Conservation (phyloP, 2,329 filamentous ascomycete genomes). For the Aspergillus tanneri region DNA sequence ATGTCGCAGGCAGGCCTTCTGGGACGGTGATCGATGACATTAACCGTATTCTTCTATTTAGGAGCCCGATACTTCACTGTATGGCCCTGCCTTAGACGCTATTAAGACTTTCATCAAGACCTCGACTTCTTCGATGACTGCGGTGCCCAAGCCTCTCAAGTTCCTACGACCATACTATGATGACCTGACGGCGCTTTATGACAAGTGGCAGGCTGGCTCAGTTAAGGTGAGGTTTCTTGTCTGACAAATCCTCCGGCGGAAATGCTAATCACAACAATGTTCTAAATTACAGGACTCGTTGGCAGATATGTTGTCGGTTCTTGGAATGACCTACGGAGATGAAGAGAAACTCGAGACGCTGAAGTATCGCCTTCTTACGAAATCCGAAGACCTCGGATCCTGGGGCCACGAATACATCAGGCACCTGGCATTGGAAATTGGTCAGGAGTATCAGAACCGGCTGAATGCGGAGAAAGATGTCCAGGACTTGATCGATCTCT, state of each 20-base stretch:
- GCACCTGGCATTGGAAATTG: slow-evolving; percentile 92
- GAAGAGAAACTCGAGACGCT: slow-evolving; percentile 94
- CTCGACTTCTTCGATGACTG: slow-evolving; percentile 98
- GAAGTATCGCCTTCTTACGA: slow-evolving; percentile 88
- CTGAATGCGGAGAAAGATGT: slow-evolving; percentile 80
- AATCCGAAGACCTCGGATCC: slow-evolving; percentile 86
- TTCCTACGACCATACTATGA: slow-evolving; percentile 97
- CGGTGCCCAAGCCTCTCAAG: slow-evolving; percentile 96
- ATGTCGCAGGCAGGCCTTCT: slow-evolving; percentile 10
- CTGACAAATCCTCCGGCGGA: not conserved
- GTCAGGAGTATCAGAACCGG: slow-evolving; percentile 86
- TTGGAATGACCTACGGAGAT: slow-evolving; percentile 98
- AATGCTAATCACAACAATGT: slow-evolving; percentile 15
- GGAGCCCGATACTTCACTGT: slow-evolving; percentile 84
- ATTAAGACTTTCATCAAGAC: slow-evolving; percentile 99
- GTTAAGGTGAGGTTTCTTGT: slow-evolving; percentile 65
- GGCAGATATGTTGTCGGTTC: slow-evolving; percentile 92
- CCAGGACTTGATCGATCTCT: slow-evolving; percentile 81
- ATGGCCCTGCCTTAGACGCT: slow-evolving; percentile 87
- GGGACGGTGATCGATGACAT: slow-evolving; percentile 25
- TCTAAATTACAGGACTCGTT: slow-evolving; percentile 59
- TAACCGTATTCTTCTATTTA: slow-evolving; percentile 40
- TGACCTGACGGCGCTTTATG: slow-evolving; percentile 80
- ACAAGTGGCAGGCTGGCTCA: slow-evolving; percentile 78
- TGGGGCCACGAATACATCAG: slow-evolving; percentile 99